A percentile compares a stretch with the other conserved stretches of the same genome.
These are phyloP conservation scores for Niebla homalea DNA, from an alignment of 495 filamentous ascomycete species.

Conservation along the genomic window DNA sequence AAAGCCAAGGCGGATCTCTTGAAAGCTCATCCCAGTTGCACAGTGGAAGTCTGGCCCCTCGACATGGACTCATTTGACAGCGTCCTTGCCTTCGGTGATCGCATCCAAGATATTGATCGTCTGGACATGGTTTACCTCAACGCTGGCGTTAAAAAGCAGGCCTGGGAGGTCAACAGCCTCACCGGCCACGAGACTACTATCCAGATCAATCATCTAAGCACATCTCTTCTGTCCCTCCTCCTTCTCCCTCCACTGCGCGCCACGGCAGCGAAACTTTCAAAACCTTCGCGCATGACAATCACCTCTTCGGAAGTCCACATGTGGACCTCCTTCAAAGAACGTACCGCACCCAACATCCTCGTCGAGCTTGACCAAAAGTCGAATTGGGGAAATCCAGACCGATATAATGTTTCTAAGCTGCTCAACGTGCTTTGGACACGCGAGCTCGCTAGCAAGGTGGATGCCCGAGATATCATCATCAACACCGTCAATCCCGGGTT, in stretches of 20 bases:
- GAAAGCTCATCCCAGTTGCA: background rate
- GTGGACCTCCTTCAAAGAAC: slow-evolving; percentile 5
- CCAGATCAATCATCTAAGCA: slow-evolving; percentile 30
- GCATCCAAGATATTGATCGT: slow-evolving; percentile 19
- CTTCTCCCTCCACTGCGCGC: slow-evolving; percentile 30
- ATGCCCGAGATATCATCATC: slow-evolving; percentile 9
- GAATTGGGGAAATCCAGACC: background rate
- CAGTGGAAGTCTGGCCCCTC: slow-evolving; percentile 19
- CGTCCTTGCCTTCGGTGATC: slow-evolving; percentile 19
- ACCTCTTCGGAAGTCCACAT: no score
- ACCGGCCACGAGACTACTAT: slow-evolving; percentile 35
- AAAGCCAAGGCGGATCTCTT: slow-evolving; percentile 13
- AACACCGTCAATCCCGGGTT: slow-evolving; percentile 15
- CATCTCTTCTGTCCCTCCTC: slow-evolving; percentile 32
- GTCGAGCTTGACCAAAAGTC: background rate
- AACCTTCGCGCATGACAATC: no score
- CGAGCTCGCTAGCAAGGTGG: slow-evolving; percentile 7
- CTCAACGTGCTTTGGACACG: slow-evolving; percentile 15
- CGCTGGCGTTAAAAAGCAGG: slow-evolving; percentile 29
- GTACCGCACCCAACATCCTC: background rate
- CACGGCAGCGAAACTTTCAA: no score
- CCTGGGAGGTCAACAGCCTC: slow-evolving; percentile 16
- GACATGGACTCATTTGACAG: slow-evolving; percentile 20
- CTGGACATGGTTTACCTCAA: slow-evolving; percentile 42
- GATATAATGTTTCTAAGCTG: slow-evolving; percentile 13